Evolutionary conservation across 306 rosid genomes (phyloP).

Genomic region (Oxytropis ochrocephala): DNA sequence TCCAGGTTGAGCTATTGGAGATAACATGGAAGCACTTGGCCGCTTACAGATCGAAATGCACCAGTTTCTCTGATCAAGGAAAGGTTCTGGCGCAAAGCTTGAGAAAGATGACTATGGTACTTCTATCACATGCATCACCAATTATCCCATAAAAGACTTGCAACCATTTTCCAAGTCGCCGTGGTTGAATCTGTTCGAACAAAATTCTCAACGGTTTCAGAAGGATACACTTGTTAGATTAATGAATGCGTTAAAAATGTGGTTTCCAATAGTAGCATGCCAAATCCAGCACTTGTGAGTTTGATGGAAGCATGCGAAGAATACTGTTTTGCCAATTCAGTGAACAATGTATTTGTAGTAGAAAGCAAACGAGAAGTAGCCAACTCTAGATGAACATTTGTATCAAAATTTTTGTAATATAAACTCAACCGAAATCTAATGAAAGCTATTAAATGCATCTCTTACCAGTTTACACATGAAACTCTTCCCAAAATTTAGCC

Average conservation of each 20-base stretch:
- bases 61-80: constrained; percentile 58
- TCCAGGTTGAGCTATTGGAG: constrained; percentile 66
- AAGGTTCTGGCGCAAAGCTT: constrained; percentile 53
- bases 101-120: constrained; percentile 45
- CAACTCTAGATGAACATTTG: constrained; percentile 12
- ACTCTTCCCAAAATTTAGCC: too few species aligned
- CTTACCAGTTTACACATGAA: too few species aligned
- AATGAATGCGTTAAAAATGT: constrained; percentile 35
- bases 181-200: constrained; percentile 59
- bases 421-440: background rate
- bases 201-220: constrained; percentile 44
- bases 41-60: constrained; percentile 40
- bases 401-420: background rate
- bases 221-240: constrained; percentile 41
- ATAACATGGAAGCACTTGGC: constrained; percentile 67
- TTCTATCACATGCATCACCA: constrained; percentile 49
- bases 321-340: too few species aligned
- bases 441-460: too few species aligned
- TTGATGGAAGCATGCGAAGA: constrained; percentile 55
- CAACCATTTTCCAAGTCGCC: constrained; percentile 56
- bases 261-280: constrained; percentile 29
- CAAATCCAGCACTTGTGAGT: constrained; percentile 38
- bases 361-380: constrained; percentile 17
- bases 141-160: constrained; percentile 26
- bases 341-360: constrained; percentile 7